Evolutionary conservation across 495 filamentous ascomycete genomes (phyloP).

Genomic region (Halenospora varia): DNA sequence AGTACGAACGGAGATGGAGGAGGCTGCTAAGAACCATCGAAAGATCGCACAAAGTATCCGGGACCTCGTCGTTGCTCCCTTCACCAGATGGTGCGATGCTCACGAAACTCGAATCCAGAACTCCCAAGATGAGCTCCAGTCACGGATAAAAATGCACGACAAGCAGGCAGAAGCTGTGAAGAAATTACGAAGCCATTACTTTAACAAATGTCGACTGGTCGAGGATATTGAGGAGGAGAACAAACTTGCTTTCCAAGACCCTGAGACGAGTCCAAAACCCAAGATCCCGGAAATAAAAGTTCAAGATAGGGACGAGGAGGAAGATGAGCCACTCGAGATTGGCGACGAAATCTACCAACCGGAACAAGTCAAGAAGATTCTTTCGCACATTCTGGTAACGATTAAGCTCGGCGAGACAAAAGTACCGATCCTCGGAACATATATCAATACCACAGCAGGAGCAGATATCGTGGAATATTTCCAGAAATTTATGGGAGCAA

Average conservation of each 20-base stretch:
- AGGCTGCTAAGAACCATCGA: slow-evolving; percentile 82
- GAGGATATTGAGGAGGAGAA: slow-evolving; percentile 98
- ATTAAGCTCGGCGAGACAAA: slow-evolving; percentile 87
- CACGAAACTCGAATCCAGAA: slow-evolving; percentile 87
- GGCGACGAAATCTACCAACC: slow-evolving; percentile 82
- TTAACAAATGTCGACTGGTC: slow-evolving; percentile 95
- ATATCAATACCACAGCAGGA: slow-evolving; percentile 85
- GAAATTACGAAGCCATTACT: slow-evolving; percentile 93
- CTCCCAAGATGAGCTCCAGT: slow-evolving; percentile 89
- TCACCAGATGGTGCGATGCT: slow-evolving; percentile 90
- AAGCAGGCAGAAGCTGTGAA: slow-evolving; percentile 85
- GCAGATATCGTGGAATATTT: slow-evolving; percentile 93
- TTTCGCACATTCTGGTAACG: slow-evolving; percentile 79
- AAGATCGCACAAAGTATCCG: slow-evolving; percentile 96
- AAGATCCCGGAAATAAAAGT: slow-evolving; percentile 57
- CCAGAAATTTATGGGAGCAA: slow-evolving; percentile 79
- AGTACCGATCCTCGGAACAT: slow-evolving; percentile 91
- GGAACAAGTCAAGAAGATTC: slow-evolving; percentile 83
- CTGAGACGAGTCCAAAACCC: slow-evolving; percentile 46
- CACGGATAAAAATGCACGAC: slow-evolving; percentile 85
- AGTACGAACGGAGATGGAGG: slow-evolving; percentile 89
- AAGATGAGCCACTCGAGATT: slow-evolving; percentile 78
- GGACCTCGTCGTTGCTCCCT: slow-evolving; percentile 90
- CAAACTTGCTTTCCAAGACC: slow-evolving; percentile 92
- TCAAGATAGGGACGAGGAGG: slow-evolving; percentile 37